A percentile compares a stretch with the other conserved stretches of the same genome.
Evolutionary conservation across 768 basidiomycete species (phyloP).

Genomic region (Dendrothele bispora): DNA sequence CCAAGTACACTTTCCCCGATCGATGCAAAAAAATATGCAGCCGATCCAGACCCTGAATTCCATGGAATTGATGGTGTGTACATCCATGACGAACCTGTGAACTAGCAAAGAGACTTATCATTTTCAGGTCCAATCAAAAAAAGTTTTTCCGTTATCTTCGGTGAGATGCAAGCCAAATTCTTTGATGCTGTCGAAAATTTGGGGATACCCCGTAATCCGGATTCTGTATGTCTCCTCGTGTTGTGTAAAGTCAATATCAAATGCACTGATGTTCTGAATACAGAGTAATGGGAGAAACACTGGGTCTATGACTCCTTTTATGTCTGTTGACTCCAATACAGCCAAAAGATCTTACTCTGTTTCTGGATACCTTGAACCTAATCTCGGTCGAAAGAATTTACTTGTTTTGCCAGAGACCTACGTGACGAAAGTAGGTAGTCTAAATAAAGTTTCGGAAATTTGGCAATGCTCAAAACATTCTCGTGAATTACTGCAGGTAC

Average conservation of each 20-base stretch:
- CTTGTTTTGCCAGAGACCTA: constrained; percentile 25
- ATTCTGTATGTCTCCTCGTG: neutral
- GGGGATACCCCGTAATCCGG: neutral
- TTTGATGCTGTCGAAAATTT: neutral
- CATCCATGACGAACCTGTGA: constrained; percentile 15
- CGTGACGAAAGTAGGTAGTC: constrained; percentile 20
- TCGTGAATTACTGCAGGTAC: constrained; percentile 3
- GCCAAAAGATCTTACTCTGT: constrained; percentile 25
- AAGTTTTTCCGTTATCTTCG: neutral
- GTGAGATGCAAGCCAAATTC: neutral
- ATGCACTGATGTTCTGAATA: too few relatives aligned
- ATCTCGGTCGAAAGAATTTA: constrained; percentile 24
- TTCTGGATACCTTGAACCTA: constrained; percentile 25
- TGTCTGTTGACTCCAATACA: constrained; percentile 21
- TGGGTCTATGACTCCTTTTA: neutral
- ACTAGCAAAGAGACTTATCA: neutral
- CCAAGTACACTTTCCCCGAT: neutral
- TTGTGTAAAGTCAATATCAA: too few relatives aligned
- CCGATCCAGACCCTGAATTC: constrained; percentile 20
- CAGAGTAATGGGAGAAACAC: constrained; percentile 9
- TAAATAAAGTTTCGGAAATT: constrained; percentile 14
- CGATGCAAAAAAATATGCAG: neutral
- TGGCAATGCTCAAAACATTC: neutral
- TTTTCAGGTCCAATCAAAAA: neutral
- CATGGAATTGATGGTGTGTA: constrained; percentile 21